phyloP scores from a whole-genome alignment of 108 stramenopile genomes.

The Nitzschia sp. region DNA sequence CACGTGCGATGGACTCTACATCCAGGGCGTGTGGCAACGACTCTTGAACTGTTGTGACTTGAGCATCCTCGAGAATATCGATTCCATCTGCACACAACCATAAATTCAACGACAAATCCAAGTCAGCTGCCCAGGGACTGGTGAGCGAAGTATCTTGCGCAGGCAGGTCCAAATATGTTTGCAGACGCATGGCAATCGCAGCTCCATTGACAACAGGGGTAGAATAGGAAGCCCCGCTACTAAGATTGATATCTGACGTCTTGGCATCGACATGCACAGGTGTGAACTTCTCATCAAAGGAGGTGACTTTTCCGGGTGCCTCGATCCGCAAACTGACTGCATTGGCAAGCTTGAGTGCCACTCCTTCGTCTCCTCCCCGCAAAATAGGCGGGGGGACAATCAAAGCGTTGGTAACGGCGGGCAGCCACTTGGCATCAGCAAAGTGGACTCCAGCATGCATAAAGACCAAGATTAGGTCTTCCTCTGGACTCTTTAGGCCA shows the following conservation, averaged over 20 bases:
- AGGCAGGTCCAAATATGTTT: conserved; percentile 66
- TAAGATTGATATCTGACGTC: conserved; percentile 53
- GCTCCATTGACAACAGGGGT: conserved; percentile 60
- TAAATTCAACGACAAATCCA: conserved; percentile 73
- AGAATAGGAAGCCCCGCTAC: conserved; percentile 68
- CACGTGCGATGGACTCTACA: conserved; percentile 46
- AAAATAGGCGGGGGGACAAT: conserved; percentile 53
- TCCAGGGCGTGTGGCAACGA: conserved; percentile 15
- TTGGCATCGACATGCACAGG: conserved; percentile 36
- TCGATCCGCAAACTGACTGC: conserved; percentile 58
- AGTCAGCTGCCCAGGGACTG: conserved; percentile 60
- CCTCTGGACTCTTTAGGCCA: conserved; percentile 63
- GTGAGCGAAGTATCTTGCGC: conserved; percentile 49
- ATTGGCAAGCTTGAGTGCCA: conserved; percentile 65
- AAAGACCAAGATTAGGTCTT: conserved; percentile 68
- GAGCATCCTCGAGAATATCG: conserved; percentile 56
- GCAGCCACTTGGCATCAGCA: conserved; percentile 45
- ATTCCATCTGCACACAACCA: conserved; percentile 90
- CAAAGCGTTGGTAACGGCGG: conserved; percentile 62
- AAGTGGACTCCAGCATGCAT: conserved; percentile 55
- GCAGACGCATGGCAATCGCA: conserved; percentile 67
- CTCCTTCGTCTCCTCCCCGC: not conserved
- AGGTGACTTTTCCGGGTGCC: conserved; percentile 24
- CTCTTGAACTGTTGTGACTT: conserved; percentile 11
- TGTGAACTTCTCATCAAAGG: conserved; percentile 36